Evolutionary conservation across 2,329 filamentous ascomycete genomes (phyloP), one percentile per base, ranked within the genome.

Genomic region (Pseudogymnoascus verrucosus): DNA sequence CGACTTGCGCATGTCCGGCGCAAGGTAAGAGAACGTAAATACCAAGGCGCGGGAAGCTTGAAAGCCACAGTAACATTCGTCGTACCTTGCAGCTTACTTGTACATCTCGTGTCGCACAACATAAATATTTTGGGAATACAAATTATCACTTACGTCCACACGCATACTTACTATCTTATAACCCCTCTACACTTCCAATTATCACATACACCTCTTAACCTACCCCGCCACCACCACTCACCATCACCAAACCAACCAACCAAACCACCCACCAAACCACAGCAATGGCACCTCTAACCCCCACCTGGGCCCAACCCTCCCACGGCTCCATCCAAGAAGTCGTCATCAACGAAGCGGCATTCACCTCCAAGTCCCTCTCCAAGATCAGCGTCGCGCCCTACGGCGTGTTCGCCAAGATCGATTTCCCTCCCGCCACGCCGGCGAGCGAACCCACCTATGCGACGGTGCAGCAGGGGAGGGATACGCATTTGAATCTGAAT

Each of bases 381-480:
- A 80, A 76, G 66, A 75, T 83, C 64, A 68, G 77, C 16, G 76
- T 88, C 51, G 79, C 85, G 1, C 82, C 85, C 2, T 88, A 88
- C 74, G 84, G 81, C 37, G 76, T 89, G 59, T 89, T 84, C 66
- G 87, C 88, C 62, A 87, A 86, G 72, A 75, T 91, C 72, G 77
- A 78, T 39, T 89, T 87, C 67, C 86, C 89, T 39, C 82, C 86
- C 2, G 85, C 84, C 71, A 83, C 81, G 16, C 71, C 76, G n/a
- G 81, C 82, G 61, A 73, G 77, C 2, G 78, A 80, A 66, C 78
- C 84, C 2, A 87, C 83, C 10, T 89, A 88, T 69, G 83, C 85
- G 31, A 87, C 85, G 1, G 84, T 88, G 26, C 86, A 89, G 75
- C 81, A 81, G 65, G 82, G 79, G 65, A 76, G 76, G 62, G 73